Evolutionary conservation across 805 yeast genomes (phyloP).

Genomic region (Cyberlindnera bimundalis): DNA sequence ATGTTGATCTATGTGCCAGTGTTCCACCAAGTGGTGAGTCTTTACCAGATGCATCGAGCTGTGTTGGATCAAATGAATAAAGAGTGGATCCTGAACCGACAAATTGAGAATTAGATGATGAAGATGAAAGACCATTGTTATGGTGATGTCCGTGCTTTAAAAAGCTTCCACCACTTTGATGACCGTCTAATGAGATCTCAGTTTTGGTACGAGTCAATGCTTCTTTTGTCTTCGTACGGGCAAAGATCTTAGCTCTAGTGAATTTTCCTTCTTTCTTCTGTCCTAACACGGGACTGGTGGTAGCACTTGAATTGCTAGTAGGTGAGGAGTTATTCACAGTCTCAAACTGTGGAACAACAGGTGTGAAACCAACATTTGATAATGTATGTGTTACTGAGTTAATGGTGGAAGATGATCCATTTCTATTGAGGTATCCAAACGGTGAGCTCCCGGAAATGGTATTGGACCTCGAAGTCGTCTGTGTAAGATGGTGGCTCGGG

Average conservation of each 20-base stretch:
- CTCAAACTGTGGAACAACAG: conserved; percentile 11
- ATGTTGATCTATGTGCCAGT: conserved; percentile 12
- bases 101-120: conserved; percentile 36
- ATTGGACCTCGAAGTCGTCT: conserved; percentile 5
- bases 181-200: conserved; percentile 11
- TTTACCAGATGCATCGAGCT: conserved; percentile 23
- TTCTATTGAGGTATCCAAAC: conserved; percentile 16
- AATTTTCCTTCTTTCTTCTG: conserved; percentile 25
- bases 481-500: conserved; percentile 3
- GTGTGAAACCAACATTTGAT: conserved; percentile 28
- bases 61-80: conserved; percentile 34
- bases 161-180: conserved; percentile 18
- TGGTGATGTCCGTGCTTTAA: conserved; percentile 19
- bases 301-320: conserved; percentile 7
- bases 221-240: conserved; percentile 28
- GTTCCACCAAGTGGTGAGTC: conserved; percentile 17
- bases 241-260: conserved; percentile 26
- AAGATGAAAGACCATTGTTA: conserved; percentile 32
- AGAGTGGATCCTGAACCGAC: conserved; percentile 31
- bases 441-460: conserved; percentile 7
- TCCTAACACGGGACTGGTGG: conserved; percentile 17
- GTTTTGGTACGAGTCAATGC: conserved; percentile 16
- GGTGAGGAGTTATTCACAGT: conserved; percentile 6
- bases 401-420: conserved; percentile 25
- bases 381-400: conserved; percentile 24